These are phyloP conservation scores for Saccharomycopsis phalli DNA, from an alignment of 1,139 yeast species.

Conservation along the genomic window DNA sequence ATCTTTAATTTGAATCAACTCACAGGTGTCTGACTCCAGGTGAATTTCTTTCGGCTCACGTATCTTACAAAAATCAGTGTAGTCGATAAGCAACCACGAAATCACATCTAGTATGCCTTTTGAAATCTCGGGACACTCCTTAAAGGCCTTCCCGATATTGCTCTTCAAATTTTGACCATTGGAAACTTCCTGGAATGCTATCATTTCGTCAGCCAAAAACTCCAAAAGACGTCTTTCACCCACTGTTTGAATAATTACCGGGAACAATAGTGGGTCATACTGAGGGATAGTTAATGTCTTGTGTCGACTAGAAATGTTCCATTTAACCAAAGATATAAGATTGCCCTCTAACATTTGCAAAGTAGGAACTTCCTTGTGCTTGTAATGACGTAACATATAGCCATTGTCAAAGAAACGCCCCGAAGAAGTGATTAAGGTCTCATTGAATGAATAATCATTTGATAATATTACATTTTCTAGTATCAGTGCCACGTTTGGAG, in stretches of 20 bases:
- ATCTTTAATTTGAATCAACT: too few relatives aligned
- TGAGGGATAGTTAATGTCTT: conserved; percentile 1
- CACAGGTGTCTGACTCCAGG: too few relatives aligned
- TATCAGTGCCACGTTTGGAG: conserved; percentile 1
- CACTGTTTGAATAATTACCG: not conserved
- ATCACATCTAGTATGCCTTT: conserved; percentile 2
- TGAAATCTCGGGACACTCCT: conserved; percentile 1
- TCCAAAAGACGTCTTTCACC: conserved; percentile 1
- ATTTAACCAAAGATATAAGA: conserved; percentile 10
- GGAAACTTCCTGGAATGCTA: not conserved
- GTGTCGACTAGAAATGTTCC: conserved; percentile 7
- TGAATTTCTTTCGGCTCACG: too few relatives aligned
- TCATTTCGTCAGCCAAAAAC: conserved; percentile 3
- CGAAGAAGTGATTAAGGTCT: conserved; percentile 4
- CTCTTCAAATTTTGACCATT: not conserved
- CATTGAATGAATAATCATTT: conserved; percentile 13
- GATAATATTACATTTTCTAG: conserved; percentile 5
- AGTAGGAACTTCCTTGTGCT: conserved; percentile 3
- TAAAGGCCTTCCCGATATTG: conserved; percentile 1
- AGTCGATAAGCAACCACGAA: conserved; percentile 5
- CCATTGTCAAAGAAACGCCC: conserved; percentile 11
- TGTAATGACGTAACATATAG: conserved; percentile 5
- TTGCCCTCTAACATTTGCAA: conserved; percentile 10
- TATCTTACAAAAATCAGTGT: not conserved
- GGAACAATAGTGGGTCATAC: conserved; percentile 13